Conservation (phyloP, 2,329 filamentous ascomycete species). For the Alternaria sp. region DNA sequence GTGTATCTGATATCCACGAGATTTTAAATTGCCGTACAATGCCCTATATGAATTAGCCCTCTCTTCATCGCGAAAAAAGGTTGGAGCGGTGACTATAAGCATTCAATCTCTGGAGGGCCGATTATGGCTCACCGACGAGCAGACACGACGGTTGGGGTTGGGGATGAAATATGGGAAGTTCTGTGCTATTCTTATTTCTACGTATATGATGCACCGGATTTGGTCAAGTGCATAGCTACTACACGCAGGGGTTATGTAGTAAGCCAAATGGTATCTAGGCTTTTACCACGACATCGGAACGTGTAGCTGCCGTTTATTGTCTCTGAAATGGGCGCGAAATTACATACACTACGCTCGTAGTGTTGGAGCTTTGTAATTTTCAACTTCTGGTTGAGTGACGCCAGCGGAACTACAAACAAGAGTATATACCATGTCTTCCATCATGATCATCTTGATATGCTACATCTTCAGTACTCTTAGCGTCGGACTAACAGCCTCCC, state of each 20-base stretch:
- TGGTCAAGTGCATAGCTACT: background rate
- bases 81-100: background rate
- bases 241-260: background rate
- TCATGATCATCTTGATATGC: background rate
- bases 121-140: background rate
- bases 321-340: background rate
- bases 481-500: constrained; percentile 73
- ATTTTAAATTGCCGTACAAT: background rate
- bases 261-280: background rate
- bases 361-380: background rate
- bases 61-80: background rate
- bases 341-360: background rate
- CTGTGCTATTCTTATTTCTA: background rate
- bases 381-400: background rate
- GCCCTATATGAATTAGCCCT: background rate
- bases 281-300: background rate
- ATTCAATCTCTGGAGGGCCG: background rate
- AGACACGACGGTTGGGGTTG: background rate
- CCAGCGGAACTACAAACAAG: background rate
- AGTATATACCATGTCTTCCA: too few species aligned
- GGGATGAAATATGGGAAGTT: background rate
- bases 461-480: constrained; percentile 51
- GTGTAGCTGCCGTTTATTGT: background rate
- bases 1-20: background rate
- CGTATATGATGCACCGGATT: background rate